Evolutionary conservation across 495 filamentous ascomycete genomes (phyloP).

Genomic region (Chlorociboria aeruginascens): DNA sequence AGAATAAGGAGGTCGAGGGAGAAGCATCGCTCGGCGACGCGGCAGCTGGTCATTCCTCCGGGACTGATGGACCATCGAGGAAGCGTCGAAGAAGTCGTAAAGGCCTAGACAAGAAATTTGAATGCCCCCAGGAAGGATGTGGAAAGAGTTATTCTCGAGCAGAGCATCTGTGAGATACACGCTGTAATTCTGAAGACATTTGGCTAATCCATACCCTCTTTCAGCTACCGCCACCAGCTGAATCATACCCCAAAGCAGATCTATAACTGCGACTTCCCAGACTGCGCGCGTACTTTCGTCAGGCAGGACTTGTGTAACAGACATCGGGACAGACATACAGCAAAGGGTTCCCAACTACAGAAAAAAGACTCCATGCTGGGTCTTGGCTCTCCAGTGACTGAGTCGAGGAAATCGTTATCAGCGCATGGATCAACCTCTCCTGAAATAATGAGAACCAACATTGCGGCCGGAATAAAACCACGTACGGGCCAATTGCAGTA

Average conservation of each 20-base stretch:
- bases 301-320: conserved; percentile 88
- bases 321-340: conserved; percentile 92
- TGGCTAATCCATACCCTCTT: conserved; percentile 9
- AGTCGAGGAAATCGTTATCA: conserved; percentile 29
- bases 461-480: conserved; percentile 24
- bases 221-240: conserved; percentile 74
- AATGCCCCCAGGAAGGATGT: conserved; percentile 79
- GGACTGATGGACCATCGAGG: conserved; percentile 38
- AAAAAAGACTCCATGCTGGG: conserved; percentile 70
- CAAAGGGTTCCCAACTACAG: conserved; percentile 85
- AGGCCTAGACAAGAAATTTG: conserved; percentile 86
- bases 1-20: conserved; percentile 20
- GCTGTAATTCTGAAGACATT: background rate
- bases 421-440: conserved; percentile 32
- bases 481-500: conserved; percentile 36
- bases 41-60: conserved; percentile 31
- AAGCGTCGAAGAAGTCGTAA: conserved; percentile 80
- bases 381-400: conserved; percentile 39
- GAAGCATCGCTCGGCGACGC: conserved; percentile 15
- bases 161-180: conserved; percentile 65
- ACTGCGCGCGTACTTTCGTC: conserved; percentile 84
- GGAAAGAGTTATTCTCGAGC: conserved; percentile 94
- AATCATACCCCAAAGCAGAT: conserved; percentile 97
- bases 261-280: conserved; percentile 87
- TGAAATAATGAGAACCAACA: conserved; percentile 31